These are phyloP conservation scores for Lumnitzera racemosa DNA, from an alignment of 345 rosid genomes.

Conservation along the genomic window DNA sequence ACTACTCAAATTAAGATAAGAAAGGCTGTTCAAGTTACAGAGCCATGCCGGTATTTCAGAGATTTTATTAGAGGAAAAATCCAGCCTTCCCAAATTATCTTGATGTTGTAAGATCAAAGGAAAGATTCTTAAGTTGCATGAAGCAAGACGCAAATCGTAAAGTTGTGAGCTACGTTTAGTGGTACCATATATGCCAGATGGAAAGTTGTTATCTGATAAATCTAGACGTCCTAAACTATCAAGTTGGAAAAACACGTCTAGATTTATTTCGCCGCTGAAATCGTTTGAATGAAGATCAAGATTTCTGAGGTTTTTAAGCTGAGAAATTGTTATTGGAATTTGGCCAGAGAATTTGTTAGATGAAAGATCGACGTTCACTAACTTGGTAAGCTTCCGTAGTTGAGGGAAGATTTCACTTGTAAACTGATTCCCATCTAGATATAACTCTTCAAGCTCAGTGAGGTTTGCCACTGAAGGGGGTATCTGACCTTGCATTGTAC, in stretches of 20 bases:
- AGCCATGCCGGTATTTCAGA: too few species aligned
- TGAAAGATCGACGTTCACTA: background rate
- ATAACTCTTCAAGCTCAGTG: background rate
- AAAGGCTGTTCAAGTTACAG: too few species aligned
- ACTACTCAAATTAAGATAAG: too few species aligned
- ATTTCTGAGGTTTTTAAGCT: background rate
- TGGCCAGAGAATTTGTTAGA: constrained; percentile 8
- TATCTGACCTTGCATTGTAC: background rate
- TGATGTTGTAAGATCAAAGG: constrained; percentile 9
- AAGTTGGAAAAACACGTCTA: background rate
- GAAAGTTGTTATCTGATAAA: constrained; percentile 7
- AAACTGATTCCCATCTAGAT: background rate
- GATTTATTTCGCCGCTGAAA: constrained; percentile 6
- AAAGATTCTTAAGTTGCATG: constrained; percentile 11
- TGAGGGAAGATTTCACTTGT: background rate
- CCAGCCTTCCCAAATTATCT: background rate
- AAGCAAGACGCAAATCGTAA: background rate
- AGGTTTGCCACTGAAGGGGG: background rate
- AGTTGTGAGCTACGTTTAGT: background rate
- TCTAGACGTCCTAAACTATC: fast-evolving
- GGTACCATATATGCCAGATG: background rate
- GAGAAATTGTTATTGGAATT: constrained; percentile 11
- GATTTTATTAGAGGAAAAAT: constrained; percentile 7
- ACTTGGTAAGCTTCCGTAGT: constrained; percentile 8
- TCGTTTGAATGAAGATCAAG: background rate